Percentiles rank a stretch among this genome's conserved stretches.
phyloP scores from a whole-genome alignment of 2,329 filamentous ascomycete species.

The Aspergillus eucalypticola region DNA sequence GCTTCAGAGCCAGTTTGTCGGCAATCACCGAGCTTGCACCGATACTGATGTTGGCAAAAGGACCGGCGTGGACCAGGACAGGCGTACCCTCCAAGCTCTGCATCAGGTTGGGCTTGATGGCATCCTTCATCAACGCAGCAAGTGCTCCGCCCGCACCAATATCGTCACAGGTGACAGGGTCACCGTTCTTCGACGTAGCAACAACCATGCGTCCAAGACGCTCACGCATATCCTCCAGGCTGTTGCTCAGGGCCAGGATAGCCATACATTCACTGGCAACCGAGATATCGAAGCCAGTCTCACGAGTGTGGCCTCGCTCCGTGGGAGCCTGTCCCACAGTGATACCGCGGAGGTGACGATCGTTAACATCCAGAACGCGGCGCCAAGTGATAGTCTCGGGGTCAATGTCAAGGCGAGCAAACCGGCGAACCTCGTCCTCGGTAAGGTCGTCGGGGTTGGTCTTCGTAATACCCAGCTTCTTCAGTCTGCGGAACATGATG shows the following conservation, averaged over 20 bases:
- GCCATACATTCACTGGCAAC: conserved; percentile 99
- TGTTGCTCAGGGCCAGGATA: conserved; percentile 89
- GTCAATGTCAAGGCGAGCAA: conserved; percentile 95
- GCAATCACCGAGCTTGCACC: conserved; percentile 94
- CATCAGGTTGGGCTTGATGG: conserved; percentile 99
- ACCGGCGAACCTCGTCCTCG: conserved; percentile 80
- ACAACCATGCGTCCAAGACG: conserved; percentile 95
- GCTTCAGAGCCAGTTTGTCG: conserved; percentile 92
- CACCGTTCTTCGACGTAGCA: conserved; percentile 78
- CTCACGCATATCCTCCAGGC: conserved; percentile 84
- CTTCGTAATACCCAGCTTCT: conserved; percentile 96
- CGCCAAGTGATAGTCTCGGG: conserved; percentile 97
- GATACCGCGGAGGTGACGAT: conserved; percentile 85
- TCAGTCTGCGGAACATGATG: conserved; percentile 87
- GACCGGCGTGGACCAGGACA: conserved; percentile 95
- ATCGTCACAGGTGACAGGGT: conserved; percentile 94
- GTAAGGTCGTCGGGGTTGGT: conserved; percentile 89
- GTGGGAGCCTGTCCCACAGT: conserved; percentile 86
- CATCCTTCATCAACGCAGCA: conserved; percentile 94
- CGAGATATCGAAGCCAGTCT: conserved; percentile 96
- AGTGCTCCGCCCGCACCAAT: conserved; percentile 89
- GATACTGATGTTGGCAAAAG: conserved; percentile 98
- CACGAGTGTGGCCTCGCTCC: conserved; percentile 82
- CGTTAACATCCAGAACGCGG: conserved; percentile 94
- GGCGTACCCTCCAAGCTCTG: conserved; percentile 96